Conservation (phyloP, 495 filamentous ascomycete genomes). For the Tuber calosporum region DNA sequence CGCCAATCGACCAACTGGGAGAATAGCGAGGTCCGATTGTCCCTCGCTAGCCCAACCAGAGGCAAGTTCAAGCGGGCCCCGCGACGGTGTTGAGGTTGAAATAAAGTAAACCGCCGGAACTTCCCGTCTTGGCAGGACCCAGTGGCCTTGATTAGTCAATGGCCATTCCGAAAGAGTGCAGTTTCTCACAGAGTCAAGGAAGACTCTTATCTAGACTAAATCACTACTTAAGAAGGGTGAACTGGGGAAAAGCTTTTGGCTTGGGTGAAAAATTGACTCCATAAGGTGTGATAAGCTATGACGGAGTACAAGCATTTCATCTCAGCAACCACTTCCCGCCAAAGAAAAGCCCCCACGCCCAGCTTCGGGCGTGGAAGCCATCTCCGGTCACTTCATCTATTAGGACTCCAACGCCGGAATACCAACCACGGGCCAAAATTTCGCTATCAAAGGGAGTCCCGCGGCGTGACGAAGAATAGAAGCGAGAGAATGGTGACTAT, state of each 20-base stretch:
- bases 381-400: neutral
- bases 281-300: neutral
- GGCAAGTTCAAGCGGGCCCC: neutral
- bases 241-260: neutral
- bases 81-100: neutral
- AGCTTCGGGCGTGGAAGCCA: neutral
- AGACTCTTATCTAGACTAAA: neutral
- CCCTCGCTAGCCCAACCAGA: neutral
- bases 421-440: neutral
- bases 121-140: neutral
- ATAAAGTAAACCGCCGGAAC: neutral
- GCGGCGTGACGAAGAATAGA: neutral
- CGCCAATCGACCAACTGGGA: neutral
- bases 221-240: neutral
- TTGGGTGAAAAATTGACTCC: neutral
- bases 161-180: neutral
- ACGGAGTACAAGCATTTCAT: neutral
- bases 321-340: neutral
- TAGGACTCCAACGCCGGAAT: neutral
- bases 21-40: neutral
- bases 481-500: neutral
- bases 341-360: neutral
- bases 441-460: neutral
- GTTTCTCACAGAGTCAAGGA: neutral
- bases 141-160: neutral